Percentiles rank a stretch among this genome's conserved stretches.
Evolutionary conservation across 1,284 basidiomycete genomes (phyloP).

Genomic region (Trichosporon ovoides): DNA sequence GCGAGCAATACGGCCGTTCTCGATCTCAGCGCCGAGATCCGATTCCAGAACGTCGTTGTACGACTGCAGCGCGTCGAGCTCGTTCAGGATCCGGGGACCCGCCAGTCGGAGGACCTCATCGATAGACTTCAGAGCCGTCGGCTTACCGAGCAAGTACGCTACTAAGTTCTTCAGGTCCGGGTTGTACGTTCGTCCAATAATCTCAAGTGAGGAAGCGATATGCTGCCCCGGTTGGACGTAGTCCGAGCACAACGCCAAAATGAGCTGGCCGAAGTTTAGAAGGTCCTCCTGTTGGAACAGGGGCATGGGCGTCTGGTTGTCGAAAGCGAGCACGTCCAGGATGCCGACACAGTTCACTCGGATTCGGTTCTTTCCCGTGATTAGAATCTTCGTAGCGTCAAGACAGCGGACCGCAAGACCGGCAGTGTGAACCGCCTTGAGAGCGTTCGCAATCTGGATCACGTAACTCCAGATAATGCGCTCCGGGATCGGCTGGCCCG

Average conservation of each 20-base stretch:
- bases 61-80: slow-evolving; percentile 78
- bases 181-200: slow-evolving; percentile 68
- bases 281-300: slow-evolving; percentile 75
- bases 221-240: slow-evolving; percentile 42
- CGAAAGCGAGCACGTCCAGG: slow-evolving; percentile 74
- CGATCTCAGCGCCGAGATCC: slow-evolving; percentile 84
- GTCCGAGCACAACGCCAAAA: slow-evolving; percentile 71
- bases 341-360: slow-evolving; percentile 77
- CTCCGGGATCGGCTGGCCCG: slow-evolving; percentile 59
- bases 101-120: slow-evolving; percentile 76
- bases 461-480: slow-evolving; percentile 91
- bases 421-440: slow-evolving; percentile 77
- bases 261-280: slow-evolving; percentile 73
- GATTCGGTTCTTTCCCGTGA: slow-evolving; percentile 83
- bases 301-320: slow-evolving; percentile 59
- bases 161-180: slow-evolving; percentile 75
- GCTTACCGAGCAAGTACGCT: slow-evolving; percentile 70
- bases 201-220: slow-evolving; percentile 70
- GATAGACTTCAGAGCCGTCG: slow-evolving; percentile 62
- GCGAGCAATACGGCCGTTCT: slow-evolving; percentile 90
- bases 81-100: slow-evolving; percentile 65
- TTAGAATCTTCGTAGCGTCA: slow-evolving; percentile 79
- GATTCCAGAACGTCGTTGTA: slow-evolving; percentile 76
- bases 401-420: slow-evolving; percentile 78
- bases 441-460: slow-evolving; percentile 79